Percentiles rank a stretch among this genome's conserved stretches.
Conservation (phyloP, 1,284 basidiomycete species). For the Tylopilus orsonianus region DNA sequence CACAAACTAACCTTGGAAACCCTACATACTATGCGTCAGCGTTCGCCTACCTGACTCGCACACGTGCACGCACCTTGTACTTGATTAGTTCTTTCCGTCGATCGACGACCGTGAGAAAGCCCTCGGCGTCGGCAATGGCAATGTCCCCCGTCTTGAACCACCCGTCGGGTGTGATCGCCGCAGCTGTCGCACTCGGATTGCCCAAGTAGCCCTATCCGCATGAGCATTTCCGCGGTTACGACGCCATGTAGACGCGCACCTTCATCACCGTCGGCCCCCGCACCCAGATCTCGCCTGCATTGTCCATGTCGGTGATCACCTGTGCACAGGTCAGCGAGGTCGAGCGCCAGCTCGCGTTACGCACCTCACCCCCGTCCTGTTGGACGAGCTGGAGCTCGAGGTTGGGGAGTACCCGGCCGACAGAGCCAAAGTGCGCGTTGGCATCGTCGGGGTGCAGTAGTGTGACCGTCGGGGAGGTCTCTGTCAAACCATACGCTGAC, state of each 20-base stretch:
- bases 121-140: conserved; percentile 59
- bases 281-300: conserved; percentile 77
- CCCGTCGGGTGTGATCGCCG: conserved; percentile 65
- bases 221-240: no score
- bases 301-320: conserved; percentile 28
- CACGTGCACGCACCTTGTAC: conserved; percentile 55
- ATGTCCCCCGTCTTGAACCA: conserved; percentile 90
- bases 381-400: conserved; percentile 76
- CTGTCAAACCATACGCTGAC: conserved; percentile 75
- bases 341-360: no score
- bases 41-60: no score
- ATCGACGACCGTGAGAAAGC: conserved; percentile 67
- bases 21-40: no score
- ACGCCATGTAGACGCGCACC: conserved; percentile 38
- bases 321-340: conserved; percentile 6
- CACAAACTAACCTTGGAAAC: conserved; percentile 54
- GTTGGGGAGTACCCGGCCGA: conserved; percentile 77
- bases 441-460: conserved; percentile 43
- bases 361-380: conserved; percentile 52
- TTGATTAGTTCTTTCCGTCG: conserved; percentile 83
- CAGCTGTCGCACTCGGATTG: conserved; percentile 63
- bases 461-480: conserved; percentile 67
- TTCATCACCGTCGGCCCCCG: conserved; percentile 81
- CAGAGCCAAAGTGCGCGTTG: conserved; percentile 54
- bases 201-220: conserved; percentile 59